Conservation (phyloP, 1,139 yeast species). For the Pneumocystis murina region DNA sequence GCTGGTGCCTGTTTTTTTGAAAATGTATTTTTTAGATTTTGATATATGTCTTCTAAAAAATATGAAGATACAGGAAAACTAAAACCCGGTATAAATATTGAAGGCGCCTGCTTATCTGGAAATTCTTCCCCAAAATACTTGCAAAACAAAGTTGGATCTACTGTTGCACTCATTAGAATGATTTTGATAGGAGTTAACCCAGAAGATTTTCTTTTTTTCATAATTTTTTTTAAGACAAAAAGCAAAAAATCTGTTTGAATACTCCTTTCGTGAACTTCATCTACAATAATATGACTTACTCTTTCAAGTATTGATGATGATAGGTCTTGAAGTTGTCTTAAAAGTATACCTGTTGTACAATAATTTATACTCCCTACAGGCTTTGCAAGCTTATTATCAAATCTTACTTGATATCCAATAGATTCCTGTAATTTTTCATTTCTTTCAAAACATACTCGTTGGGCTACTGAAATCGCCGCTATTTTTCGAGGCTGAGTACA, state of each 20-base stretch:
- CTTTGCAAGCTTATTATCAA: slow-evolving; percentile 52
- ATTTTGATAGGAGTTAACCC: slow-evolving; percentile 37
- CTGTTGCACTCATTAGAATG: slow-evolving; percentile 73
- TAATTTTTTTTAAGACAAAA: slow-evolving; percentile 45
- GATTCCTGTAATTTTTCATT: slow-evolving; percentile 40
- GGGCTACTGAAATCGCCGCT: slow-evolving; percentile 57
- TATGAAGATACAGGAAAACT: slow-evolving; percentile 62
- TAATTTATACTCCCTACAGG: slow-evolving; percentile 51
- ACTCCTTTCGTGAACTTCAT: slow-evolving; percentile 78
- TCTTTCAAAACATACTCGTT: slow-evolving; percentile 47
- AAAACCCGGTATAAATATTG: slow-evolving; percentile 64
- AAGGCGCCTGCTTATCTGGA: slow-evolving; percentile 24
- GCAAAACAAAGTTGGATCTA: slow-evolving; percentile 43
- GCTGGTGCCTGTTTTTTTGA: slow-evolving; percentile 3
- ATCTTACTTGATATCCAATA: slow-evolving; percentile 68
- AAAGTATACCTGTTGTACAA: slow-evolving; percentile 67
- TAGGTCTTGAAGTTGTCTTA: slow-evolving; percentile 40
- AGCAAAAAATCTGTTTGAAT: slow-evolving; percentile 64
- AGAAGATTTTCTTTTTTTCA: slow-evolving; percentile 26
- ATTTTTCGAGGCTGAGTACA: slow-evolving; percentile 66
- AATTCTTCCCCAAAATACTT: slow-evolving; percentile 33
- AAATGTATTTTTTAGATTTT: slow-evolving; percentile 4
- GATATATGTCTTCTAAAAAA: slow-evolving; percentile 27
- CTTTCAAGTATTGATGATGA: slow-evolving; percentile 32
- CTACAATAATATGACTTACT: slow-evolving; percentile 52